These are phyloP conservation scores for Pseudisothecium myosuroides DNA, from an alignment of 225 moss, liverwort and hornwort species.

Conservation along the genomic window DNA sequence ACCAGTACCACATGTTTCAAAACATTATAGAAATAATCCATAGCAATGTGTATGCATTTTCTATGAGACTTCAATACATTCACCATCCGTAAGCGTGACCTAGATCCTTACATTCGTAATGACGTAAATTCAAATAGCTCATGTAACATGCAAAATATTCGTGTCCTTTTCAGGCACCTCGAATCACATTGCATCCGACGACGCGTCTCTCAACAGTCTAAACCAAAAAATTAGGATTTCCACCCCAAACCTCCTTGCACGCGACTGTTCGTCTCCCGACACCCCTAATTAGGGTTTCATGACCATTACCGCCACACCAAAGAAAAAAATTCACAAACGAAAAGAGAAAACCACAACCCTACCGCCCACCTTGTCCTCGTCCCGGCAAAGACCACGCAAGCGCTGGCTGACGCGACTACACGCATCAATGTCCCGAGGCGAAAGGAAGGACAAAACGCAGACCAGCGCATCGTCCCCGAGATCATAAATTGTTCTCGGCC, in stretches of 20 bases:
- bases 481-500: slow-evolving; percentile 11
- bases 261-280: background rate
- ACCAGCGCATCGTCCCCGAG: slow-evolving; percentile 68
- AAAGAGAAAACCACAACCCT: background rate
- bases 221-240: background rate
- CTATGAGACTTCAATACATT: background rate
- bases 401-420: slow-evolving; percentile 67
- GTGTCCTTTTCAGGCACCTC: background rate
- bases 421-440: slow-evolving; percentile 42
- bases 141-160: background rate
- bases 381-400: slow-evolving; percentile 65
- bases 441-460: slow-evolving; percentile 70
- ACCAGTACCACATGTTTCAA: background rate
- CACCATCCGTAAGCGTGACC: background rate
- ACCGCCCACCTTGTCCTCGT: slow-evolving; percentile 55
- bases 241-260: background rate
- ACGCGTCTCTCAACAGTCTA: background rate
- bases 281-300: background rate
- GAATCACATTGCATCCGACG: background rate
- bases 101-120: background rate
- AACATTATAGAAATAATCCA: background rate
- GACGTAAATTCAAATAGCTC: background rate
- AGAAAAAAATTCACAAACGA: background rate
- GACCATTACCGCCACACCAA: background rate
- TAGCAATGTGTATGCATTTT: background rate